Conservation (phyloP, 768 basidiomycete species). For the Rhizopogon vinicolor region DNA sequence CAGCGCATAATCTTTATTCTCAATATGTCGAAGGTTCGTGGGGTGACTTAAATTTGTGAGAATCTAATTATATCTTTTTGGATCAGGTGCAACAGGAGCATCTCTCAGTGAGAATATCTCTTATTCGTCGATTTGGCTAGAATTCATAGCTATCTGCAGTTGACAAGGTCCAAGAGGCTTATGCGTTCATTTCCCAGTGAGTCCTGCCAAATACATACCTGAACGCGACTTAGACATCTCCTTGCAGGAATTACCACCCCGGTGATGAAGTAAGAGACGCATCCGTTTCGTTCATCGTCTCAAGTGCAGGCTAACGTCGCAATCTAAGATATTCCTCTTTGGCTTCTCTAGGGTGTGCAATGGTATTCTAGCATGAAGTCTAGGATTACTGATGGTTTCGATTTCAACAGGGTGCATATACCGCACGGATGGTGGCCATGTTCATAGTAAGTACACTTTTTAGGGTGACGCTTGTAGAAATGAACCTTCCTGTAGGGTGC, state of each 20-base stretch:
- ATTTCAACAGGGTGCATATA: slow-evolving; percentile 60
- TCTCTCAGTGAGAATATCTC: slow-evolving; percentile 43
- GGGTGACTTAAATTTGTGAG: neutral
- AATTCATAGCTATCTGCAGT: slow-evolving; percentile 29
- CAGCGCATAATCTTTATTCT: slow-evolving; percentile 52
- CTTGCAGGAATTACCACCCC: slow-evolving; percentile 56
- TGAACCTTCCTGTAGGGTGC: slow-evolving; percentile 41
- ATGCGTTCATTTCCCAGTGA: slow-evolving; percentile 78
- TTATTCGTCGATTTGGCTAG: neutral
- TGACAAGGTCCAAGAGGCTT: slow-evolving; percentile 74
- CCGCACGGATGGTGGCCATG: slow-evolving; percentile 68
- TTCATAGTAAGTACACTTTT: slow-evolving; percentile 47
- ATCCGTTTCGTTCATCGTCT: neutral
- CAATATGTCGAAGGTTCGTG: slow-evolving; percentile 54
- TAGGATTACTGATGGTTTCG: slow-evolving; percentile 3
- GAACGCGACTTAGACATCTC: neutral
- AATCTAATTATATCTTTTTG: slow-evolving; percentile 3
- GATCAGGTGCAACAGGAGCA: slow-evolving; percentile 56
- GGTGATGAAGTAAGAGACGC: slow-evolving; percentile 57
- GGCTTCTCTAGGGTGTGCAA: slow-evolving; percentile 64
- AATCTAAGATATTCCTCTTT: slow-evolving; percentile 63
- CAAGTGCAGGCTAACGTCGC: slow-evolving; percentile 7
- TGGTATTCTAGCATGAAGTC: neutral
- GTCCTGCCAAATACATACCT: slow-evolving; percentile 18
- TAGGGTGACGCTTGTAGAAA: neutral